Base-by-base conservation (phyloP, 768 basidiomycete genomes). In the Daedalea quercina region DNA sequence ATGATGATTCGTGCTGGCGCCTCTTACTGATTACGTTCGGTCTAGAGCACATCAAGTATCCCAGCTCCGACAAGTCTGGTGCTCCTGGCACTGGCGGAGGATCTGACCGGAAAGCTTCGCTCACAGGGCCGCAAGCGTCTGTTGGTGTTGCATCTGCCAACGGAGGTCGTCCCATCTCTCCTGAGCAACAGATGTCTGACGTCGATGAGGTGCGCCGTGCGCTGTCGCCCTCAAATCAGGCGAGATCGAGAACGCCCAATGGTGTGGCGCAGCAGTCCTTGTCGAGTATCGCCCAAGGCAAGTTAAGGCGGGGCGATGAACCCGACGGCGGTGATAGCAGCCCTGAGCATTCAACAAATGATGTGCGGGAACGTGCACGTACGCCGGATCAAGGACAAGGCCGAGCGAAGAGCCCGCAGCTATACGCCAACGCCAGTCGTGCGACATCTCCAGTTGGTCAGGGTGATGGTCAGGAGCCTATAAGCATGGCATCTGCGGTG, bases 11-110 rank as follows among this genome's bases (percentile, higher is more conserved):
- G n/a, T 40, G 15, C 37, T 33, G 3, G 46, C 33, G 20, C 3
- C 20, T 23, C 44, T 25, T 23, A 12, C 33, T 51, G 47, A 50
- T 22, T 35, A 19, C 34, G 15, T 41, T 25, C 40, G 8, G 37
- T 33, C 53, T 65, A 92, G 90, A 85, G 65, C 89, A 95, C 65
- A 95, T 95, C 75, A 93, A 94, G 70, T 95, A 96, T 65, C 92
- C 93, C 8, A 86, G 90, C 57, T 74, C 80, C 19, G 78, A 67
- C 54, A 70, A 74, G 52, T 61, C 69, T 15, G 17, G 11, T 31
- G 71, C 76, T 23, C 67, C 73, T 34, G 37, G 22, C 9, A 44
- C 46, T 17, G 44, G 50, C 24, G 50, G 20, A 28, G 23, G 54
- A 9, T 73, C 74, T 59, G 75, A 69, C 51, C 77, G 77, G 41